Evolutionary conservation across 208 protist species (phyloP).

Genomic region (Trichomonas tenax): DNA sequence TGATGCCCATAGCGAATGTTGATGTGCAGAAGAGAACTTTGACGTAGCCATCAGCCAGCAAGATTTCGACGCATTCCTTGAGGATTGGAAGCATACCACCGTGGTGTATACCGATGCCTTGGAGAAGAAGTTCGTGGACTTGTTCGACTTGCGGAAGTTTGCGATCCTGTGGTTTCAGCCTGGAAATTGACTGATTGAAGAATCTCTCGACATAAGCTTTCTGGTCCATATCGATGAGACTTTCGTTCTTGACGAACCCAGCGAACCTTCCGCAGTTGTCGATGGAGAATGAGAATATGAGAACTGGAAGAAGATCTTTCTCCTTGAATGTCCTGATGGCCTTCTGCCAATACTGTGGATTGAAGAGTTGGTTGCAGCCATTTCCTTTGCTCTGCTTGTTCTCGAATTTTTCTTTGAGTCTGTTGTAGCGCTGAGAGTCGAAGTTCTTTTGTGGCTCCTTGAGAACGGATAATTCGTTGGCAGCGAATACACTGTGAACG

Average conservation of each 20-base stretch:
- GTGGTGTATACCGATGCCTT: constrained; percentile 97
- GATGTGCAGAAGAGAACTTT: constrained; percentile 25
- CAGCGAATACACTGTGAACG: background rate
- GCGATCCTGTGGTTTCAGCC: background rate
- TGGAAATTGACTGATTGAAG: background rate
- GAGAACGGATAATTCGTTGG: background rate
- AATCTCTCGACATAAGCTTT: background rate
- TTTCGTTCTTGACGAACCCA: background rate
- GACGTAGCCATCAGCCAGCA: constrained; percentile 12
- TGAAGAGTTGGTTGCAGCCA: background rate
- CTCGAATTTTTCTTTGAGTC: too few species aligned
- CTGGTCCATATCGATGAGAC: background rate
- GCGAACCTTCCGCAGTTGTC: background rate
- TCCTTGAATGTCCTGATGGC: background rate
- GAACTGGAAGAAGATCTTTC: background rate
- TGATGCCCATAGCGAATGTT: constrained; percentile 31
- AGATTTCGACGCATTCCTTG: constrained; percentile 26
- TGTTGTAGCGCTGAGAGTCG: background rate
- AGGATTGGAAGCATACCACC: constrained; percentile 26
- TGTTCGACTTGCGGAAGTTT: background rate
- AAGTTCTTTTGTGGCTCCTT: background rate
- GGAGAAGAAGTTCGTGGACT: constrained; percentile 70
- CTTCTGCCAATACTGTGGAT: background rate
- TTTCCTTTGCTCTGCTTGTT: background rate
- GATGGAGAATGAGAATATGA: background rate